Evolutionary conservation across 2,329 filamentous ascomycete genomes (phyloP).

Genomic region (Clonostachys chloroleuca): DNA sequence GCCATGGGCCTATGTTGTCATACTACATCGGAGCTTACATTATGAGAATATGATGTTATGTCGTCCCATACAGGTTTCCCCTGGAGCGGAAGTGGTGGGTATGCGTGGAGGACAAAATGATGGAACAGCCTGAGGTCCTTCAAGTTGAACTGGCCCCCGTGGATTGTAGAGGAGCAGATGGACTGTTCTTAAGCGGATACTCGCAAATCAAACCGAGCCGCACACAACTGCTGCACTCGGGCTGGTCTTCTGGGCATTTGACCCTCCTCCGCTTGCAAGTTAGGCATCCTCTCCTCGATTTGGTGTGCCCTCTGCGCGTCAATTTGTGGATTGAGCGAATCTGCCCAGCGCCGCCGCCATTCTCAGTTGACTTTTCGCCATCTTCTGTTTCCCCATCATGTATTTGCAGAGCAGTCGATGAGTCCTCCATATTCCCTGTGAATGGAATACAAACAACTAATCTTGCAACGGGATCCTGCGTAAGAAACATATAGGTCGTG

Average conservation of each 20-base stretch:
- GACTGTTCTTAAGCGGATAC: slow-evolving; percentile 10
- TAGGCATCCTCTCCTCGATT: slow-evolving; percentile 23
- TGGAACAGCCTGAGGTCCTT: slow-evolving; percentile 47
- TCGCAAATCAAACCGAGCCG: slow-evolving; percentile 27
- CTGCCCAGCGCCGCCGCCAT: no score
- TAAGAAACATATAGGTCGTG: no score
- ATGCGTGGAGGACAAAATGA: slow-evolving; percentile 42
- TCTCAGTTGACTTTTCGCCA: no score
- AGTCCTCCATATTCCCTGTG: no score
- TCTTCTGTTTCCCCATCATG: no score
- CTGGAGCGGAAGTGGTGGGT: slow-evolving; percentile 29
- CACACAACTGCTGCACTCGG: slow-evolving; percentile 26
- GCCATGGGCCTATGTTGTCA: no score
- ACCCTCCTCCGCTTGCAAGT: slow-evolving; percentile 32
- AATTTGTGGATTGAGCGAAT: slow-evolving; percentile 14
- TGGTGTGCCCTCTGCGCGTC: slow-evolving; percentile 25
- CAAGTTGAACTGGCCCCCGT: slow-evolving; percentile 24
- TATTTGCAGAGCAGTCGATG: no score
- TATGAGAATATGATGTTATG: slow-evolving; percentile 27
- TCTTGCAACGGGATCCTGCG: no score
- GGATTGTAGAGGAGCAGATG: neutral
- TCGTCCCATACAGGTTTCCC: slow-evolving; percentile 27
- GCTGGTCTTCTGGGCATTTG: slow-evolving; percentile 32
- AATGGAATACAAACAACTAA: no score
- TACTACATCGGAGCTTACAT: slow-evolving; percentile 13